Conservation (phyloP, 2,329 filamentous ascomycete species). For the Stachybotrys elegans region DNA sequence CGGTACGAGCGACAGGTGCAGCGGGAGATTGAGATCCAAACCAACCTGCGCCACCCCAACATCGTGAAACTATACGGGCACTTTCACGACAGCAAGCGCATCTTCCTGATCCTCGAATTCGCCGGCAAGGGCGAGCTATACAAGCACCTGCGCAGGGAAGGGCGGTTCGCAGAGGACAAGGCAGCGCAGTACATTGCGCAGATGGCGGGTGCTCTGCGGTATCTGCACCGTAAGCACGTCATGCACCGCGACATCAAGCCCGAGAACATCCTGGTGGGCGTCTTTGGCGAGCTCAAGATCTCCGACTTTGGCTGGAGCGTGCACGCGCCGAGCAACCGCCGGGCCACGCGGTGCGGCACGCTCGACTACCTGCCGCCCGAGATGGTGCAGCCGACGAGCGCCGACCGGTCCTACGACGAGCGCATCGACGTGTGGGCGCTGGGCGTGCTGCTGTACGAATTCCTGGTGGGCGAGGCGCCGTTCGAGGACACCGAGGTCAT, state of each 20-base stretch:
- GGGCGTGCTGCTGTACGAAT: conserved; percentile 20
- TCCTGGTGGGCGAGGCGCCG: conserved; percentile 16
- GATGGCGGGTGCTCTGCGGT: conserved; percentile 46
- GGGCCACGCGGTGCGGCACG: conserved; percentile 20
- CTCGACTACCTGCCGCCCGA: conserved; percentile 23
- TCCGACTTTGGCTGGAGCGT: conserved; percentile 24
- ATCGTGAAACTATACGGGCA: conserved; percentile 60
- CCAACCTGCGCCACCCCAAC: conserved; percentile 66
- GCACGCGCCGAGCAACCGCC: conserved; percentile 15
- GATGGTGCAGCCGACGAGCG: conserved; percentile 12
- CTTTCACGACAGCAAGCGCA: conserved; percentile 67
- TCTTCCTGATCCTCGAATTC: conserved; percentile 69
- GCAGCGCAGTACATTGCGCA: conserved; percentile 69
- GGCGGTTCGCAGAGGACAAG: conserved; percentile 63
- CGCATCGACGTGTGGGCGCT: conserved; percentile 17
- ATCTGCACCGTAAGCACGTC: conserved; percentile 25
- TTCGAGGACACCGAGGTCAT: conserved; percentile 16
- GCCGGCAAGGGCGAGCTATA: conserved; percentile 62
- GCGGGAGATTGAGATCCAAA: conserved; percentile 70
- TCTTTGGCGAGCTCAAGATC: conserved; percentile 22
- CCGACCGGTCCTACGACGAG: conserved; percentile 8
- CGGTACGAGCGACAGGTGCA: conserved; percentile 66
- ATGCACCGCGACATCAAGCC: conserved; percentile 30
- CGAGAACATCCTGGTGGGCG: conserved; percentile 27
- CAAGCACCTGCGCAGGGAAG: conserved; percentile 63